Percentiles rank a stretch among this genome's conserved stretches.
These are phyloP conservation scores for Aspergillus panamensis DNA, from an alignment of 495 filamentous ascomycete species.

Conservation along the genomic window DNA sequence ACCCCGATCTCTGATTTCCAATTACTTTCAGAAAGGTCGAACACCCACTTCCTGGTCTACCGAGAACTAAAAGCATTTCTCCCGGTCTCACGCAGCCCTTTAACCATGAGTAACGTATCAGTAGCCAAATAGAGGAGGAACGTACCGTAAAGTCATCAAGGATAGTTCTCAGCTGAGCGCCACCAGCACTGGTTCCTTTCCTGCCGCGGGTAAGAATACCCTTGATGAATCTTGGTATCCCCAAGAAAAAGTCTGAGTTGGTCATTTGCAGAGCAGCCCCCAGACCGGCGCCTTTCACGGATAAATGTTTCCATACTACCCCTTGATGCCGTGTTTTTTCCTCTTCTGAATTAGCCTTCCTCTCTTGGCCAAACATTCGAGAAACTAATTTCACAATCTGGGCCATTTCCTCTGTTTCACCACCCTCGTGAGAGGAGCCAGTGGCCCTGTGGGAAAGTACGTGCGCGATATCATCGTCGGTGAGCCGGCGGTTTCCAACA, in stretches of 20 bases:
- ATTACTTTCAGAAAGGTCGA: conserved; percentile 68
- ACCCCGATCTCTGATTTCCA: conserved; percentile 63
- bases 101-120: conserved; percentile 33
- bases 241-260: conserved; percentile 61
- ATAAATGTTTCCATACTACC: conserved; percentile 58
- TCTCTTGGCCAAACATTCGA: conserved; percentile 59
- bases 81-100: conserved; percentile 47
- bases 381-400: conserved; percentile 60
- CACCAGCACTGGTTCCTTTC: conserved; percentile 41
- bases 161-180: conserved; percentile 57
- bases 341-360: conserved; percentile 61
- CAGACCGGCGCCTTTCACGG: conserved; percentile 63
- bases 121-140: conserved; percentile 30
- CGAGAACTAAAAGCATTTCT: conserved; percentile 62
- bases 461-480: conserved; percentile 50
- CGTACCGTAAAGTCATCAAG: conserved; percentile 57
- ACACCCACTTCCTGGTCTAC: conserved; percentile 68
- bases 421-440: conserved; percentile 32
- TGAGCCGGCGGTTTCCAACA: conserved; percentile 19
- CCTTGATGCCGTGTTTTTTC: conserved; percentile 59
- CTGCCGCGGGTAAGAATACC: conserved; percentile 41
- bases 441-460: conserved; percentile 47
- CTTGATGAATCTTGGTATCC: conserved; percentile 50
- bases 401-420: conserved; percentile 45
- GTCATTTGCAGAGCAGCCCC: conserved; percentile 65